Evolutionary conservation across 495 filamentous ascomycete species (phyloP).

Genomic region (Hypoxylon fragiforme): DNA sequence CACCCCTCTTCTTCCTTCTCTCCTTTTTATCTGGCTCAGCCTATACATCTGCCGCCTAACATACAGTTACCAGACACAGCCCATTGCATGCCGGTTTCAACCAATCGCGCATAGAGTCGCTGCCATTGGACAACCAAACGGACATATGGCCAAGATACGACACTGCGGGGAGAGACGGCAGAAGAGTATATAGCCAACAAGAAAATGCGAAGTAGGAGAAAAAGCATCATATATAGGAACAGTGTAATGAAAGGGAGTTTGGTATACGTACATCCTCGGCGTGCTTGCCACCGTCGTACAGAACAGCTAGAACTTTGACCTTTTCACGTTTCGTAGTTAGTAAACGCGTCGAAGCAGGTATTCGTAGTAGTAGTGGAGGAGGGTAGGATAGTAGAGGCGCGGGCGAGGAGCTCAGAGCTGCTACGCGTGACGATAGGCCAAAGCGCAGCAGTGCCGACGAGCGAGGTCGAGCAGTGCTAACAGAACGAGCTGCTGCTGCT

Average conservation of each 20-base stretch:
- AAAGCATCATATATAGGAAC: conserved; percentile 3
- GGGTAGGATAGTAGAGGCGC: conserved; percentile 9
- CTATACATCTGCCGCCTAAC: conserved; percentile 29
- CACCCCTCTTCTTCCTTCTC: conserved; percentile 8
- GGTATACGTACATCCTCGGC: conserved; percentile 50
- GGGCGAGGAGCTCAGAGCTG: conserved; percentile 32
- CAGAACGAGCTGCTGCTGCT: conserved; percentile 38
- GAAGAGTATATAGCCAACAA: conserved; percentile 1
- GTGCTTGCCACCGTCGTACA: conserved; percentile 59
- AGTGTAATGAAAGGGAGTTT: neutral
- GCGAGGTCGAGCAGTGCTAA: conserved; percentile 34
- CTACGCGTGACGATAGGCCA: conserved; percentile 34
- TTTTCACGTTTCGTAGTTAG: conserved; percentile 55
- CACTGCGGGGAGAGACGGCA: conserved; percentile 29
- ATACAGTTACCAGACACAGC: conserved; percentile 26
- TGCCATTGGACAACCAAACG: conserved; percentile 16
- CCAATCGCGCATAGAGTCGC: conserved; percentile 24
- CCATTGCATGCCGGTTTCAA: conserved; percentile 28
- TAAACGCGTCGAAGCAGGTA: conserved; percentile 39
- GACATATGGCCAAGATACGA: conserved; percentile 22
- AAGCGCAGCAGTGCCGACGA: conserved; percentile 33
- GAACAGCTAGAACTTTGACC: conserved; percentile 60
- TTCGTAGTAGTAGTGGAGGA: conserved; percentile 7
- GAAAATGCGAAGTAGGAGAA: neutral
- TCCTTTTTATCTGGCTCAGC: conserved; percentile 8